These are phyloP conservation scores for Berkeleyomyces rouxiae DNA, from an alignment of 2,329 filamentous ascomycete genomes.

Conservation along the genomic window DNA sequence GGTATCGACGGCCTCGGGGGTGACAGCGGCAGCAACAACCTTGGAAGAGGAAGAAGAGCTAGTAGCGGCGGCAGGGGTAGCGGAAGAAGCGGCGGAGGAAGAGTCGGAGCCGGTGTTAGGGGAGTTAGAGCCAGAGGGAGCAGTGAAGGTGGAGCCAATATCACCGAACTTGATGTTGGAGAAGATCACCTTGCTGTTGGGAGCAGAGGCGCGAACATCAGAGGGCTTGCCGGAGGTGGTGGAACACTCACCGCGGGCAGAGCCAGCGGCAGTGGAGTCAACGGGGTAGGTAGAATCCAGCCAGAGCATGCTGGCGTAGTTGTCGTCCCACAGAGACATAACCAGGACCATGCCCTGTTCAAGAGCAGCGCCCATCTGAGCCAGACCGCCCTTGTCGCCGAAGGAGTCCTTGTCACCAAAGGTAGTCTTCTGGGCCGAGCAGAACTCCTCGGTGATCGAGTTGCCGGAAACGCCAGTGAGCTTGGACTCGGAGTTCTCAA, in stretches of 20 bases:
- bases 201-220: constrained; percentile 15
- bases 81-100: not conserved
- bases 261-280: constrained; percentile 17
- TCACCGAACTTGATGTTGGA: constrained; percentile 34
- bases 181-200: constrained; percentile 26
- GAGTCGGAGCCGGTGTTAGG: not conserved
- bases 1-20: not conserved
- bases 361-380: constrained; percentile 37
- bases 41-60: not conserved
- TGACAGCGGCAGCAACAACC: not conserved
- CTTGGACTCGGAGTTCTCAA: constrained; percentile 26
- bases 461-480: constrained; percentile 34
- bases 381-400: constrained; percentile 36
- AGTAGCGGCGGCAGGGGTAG: not conserved
- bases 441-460: constrained; percentile 40
- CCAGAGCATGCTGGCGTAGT: constrained; percentile 51
- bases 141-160: constrained; percentile 26
- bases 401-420: constrained; percentile 37
- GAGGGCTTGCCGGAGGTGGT: constrained; percentile 17
- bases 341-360: constrained; percentile 45
- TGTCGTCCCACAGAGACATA: constrained; percentile 39
- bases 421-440: constrained; percentile 35
- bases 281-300: constrained; percentile 49
- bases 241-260: constrained; percentile 17
- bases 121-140: not conserved